Base-by-base conservation (phyloP, 2,329 filamentous ascomycete genomes). In the Chrysoporthe austroafricana region DNA sequence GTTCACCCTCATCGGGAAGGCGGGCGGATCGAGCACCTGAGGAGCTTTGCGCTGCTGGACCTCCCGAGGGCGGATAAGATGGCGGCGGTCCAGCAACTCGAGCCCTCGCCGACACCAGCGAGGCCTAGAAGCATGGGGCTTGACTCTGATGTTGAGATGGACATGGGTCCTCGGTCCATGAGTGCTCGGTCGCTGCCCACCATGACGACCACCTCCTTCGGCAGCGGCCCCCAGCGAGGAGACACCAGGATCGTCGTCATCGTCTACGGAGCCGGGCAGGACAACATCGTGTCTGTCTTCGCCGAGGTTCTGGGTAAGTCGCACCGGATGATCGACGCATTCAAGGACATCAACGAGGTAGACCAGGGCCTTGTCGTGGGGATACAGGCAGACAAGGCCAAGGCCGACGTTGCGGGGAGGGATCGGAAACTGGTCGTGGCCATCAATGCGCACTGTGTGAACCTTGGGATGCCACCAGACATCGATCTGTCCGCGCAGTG, bases 231-330 rank as follows among this genome's bases (percentile, higher is more conserved):
- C 8, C 80, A 82, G 69, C 79, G 76, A 48, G 88, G 87, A 36
- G 87, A 90, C 72, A 81, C 81, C 9, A 83, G 88, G 66, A 88
- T 85, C 61, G 86, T 88, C 39, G 85, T 88, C 44, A 88, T 96
- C 69, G 79, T 95, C 21, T 93, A 90, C 77, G 88, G 90, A 13
- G 82, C 83, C 32, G 90, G 87, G 21, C 91, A 95, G 76, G 90
- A 94, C 69, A 85, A 86, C 52, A 92, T 96, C 70, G 88, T 94
- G 39, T 86, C 87, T 32, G 81, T 92, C 44, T 91, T 94, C 72
- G 92, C 92, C 36, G 91, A 95, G 73, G 90, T 95, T 8, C 80
- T 96, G 54, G 92, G 93, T 16, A 92, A 94, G 76, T 86, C 90
- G 26, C 90, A 86, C 79, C 86, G 84, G 68, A 81, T 90, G 56